A percentile compares a stretch with the other conserved stretches of the same genome.
Evolutionary conservation across 2,329 filamentous ascomycete species (phyloP).

Genomic region (Aureobasidium melanogenum): DNA sequence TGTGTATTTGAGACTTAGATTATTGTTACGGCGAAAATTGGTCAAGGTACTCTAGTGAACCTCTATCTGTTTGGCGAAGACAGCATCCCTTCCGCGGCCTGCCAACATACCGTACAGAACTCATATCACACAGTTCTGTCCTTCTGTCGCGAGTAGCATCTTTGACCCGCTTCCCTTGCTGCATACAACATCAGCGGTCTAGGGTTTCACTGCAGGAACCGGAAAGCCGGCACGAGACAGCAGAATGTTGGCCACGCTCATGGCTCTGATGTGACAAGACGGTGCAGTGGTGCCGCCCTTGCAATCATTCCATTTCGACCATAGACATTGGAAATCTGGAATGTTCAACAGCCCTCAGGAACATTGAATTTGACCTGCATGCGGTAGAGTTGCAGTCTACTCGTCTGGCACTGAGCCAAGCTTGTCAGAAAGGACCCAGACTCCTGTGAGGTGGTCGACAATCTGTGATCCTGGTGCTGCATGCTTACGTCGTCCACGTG

Average conservation of each 20-base stretch:
- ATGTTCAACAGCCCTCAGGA: background rate
- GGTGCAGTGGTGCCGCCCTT: background rate
- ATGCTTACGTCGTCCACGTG: background rate
- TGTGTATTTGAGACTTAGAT: background rate
- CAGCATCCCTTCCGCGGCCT: background rate
- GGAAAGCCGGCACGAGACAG: background rate
- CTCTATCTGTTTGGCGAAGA: background rate
- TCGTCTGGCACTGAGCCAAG: background rate
- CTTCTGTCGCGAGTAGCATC: background rate
- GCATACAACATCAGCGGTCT: background rate
- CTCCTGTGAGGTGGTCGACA: background rate
- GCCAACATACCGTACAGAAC: background rate
- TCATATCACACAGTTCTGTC: background rate
- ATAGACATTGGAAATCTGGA: too few species aligned
- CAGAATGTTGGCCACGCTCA: background rate
- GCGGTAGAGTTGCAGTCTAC: background rate
- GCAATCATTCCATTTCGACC: background rate
- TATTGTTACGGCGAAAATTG: too few species aligned
- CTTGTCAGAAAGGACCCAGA: background rate
- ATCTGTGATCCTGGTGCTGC: background rate
- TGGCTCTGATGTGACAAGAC: background rate
- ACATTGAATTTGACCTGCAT: background rate
- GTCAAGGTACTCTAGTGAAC: background rate
- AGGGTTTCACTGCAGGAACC: background rate
- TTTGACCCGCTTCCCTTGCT: background rate